Evolutionary conservation across 164 flowering plant species (phyloP).

Genomic region (Protea cynaroides): DNA sequence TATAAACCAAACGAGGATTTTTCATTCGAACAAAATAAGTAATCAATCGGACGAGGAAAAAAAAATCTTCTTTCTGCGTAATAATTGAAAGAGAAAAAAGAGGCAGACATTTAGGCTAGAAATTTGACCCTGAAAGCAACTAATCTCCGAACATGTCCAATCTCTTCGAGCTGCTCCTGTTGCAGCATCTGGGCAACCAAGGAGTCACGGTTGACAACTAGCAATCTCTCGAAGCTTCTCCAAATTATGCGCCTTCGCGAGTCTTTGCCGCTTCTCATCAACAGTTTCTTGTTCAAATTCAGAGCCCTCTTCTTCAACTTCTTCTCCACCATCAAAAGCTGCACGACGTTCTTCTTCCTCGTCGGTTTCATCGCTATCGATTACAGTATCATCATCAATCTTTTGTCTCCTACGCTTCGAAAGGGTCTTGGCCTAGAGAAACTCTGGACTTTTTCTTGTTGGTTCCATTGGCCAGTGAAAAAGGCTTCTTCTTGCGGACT

Average conservation of each 20-base stretch:
- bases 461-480: constrained; percentile 11
- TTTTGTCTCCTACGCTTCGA: constrained; percentile 25
- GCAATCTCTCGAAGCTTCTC: constrained; percentile 23
- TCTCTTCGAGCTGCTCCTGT: constrained; percentile 75
- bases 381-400: constrained; percentile 21
- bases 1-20: too few species aligned
- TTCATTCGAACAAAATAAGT: too few species aligned
- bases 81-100: neutral
- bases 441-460: constrained; percentile 16
- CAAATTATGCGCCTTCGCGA: constrained; percentile 38
- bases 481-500: constrained; percentile 21
- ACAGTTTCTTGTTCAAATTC: constrained; percentile 41
- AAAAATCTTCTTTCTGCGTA: too few species aligned
- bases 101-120: neutral
- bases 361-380: constrained; percentile 28
- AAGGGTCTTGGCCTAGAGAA: constrained; percentile 34
- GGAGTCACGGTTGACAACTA: constrained; percentile 38
- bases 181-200: constrained; percentile 49
- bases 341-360: constrained; percentile 15
- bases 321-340: constrained; percentile 15
- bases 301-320: constrained; percentile 21
- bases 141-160: constrained; percentile 58
- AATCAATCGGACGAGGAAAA: too few species aligned
- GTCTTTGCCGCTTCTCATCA: constrained; percentile 49
- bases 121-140: constrained; percentile 65